Evolutionary conservation across 2,329 filamentous ascomycete species (phyloP).

Genomic region (Dothistroma septosporum): DNA sequence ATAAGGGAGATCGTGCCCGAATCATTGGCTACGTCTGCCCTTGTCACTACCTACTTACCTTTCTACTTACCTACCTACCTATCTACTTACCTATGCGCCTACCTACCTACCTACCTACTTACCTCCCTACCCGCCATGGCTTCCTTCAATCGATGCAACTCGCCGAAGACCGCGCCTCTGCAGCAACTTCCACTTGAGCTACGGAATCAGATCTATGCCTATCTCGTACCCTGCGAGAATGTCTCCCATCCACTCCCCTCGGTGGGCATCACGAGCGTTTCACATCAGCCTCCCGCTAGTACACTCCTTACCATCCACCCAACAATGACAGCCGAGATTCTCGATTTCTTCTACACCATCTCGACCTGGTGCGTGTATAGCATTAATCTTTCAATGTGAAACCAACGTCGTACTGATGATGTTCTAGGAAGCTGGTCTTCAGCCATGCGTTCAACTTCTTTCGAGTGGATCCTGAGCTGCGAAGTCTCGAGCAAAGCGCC

Average conservation of each 20-base stretch:
- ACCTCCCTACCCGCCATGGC: not conserved
- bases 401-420: not conserved
- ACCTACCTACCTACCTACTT: not conserved
- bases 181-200: slow-evolving; percentile 43
- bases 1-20: too few relatives aligned
- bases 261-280: slow-evolving; percentile 34
- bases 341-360: slow-evolving; percentile 31
- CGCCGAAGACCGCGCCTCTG: slow-evolving; percentile 13
- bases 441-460: slow-evolving; percentile 38
- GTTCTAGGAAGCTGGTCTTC: slow-evolving; percentile 30
- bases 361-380: slow-evolving; percentile 27
- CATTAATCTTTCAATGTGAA: not conserved
- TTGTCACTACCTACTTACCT: not conserved
- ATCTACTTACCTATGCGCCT: not conserved
- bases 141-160: not conserved
- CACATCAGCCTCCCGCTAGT: slow-evolving; percentile 27
- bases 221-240: slow-evolving; percentile 31
- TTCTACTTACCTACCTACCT: not conserved
- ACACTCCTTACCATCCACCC: slow-evolving; percentile 29
- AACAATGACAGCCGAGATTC: slow-evolving; percentile 28
- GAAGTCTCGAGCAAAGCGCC: slow-evolving; percentile 23
- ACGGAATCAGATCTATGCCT: slow-evolving; percentile 41
- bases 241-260: slow-evolving; percentile 31
- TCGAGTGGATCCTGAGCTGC: slow-evolving; percentile 32
- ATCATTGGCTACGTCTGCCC: not conserved